These are phyloP conservation scores for Blastobotrys elegans DNA, from an alignment of 1,139 yeast species.

Conservation along the genomic window DNA sequence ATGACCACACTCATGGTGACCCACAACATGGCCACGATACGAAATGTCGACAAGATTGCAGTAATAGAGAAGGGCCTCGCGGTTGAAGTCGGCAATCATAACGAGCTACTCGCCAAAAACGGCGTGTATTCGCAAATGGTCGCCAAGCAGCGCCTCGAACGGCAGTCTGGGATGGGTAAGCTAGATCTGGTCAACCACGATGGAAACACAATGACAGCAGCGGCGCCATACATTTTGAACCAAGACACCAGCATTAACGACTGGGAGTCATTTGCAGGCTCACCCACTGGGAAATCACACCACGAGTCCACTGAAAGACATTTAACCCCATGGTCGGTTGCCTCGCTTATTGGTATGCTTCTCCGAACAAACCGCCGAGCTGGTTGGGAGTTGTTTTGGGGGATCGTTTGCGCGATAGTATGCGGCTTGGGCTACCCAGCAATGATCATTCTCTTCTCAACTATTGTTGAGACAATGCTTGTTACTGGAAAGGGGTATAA, in stretches of 20 bases:
- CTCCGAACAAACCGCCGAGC: neutral
- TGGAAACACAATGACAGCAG: neutral
- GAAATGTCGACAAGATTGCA: slow-evolving; percentile 74
- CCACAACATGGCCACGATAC: slow-evolving; percentile 83
- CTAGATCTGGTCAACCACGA: neutral
- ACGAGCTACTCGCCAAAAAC: slow-evolving; percentile 49
- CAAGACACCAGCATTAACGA: neutral
- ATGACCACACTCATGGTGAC: slow-evolving; percentile 89
- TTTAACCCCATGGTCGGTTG: neutral
- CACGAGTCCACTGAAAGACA: neutral
- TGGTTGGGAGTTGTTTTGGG: neutral
- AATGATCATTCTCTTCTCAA: neutral
- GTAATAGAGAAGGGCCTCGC: slow-evolving; percentile 60
- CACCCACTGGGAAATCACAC: neutral
- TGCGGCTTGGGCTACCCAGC: slow-evolving; percentile 2
- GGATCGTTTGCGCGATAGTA: neutral
- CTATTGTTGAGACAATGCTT: neutral
- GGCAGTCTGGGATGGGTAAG: neutral
- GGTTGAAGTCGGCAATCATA: slow-evolving; percentile 84
- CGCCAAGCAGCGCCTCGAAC: neutral
- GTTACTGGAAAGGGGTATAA: neutral
- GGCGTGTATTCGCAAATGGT: neutral
- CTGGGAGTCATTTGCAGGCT: neutral
- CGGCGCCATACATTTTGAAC: neutral
- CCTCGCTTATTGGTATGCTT: slow-evolving; percentile 1